phyloP scores from a whole-genome alignment of 306 rosid genomes.

The Coriaria nepalensis region DNA sequence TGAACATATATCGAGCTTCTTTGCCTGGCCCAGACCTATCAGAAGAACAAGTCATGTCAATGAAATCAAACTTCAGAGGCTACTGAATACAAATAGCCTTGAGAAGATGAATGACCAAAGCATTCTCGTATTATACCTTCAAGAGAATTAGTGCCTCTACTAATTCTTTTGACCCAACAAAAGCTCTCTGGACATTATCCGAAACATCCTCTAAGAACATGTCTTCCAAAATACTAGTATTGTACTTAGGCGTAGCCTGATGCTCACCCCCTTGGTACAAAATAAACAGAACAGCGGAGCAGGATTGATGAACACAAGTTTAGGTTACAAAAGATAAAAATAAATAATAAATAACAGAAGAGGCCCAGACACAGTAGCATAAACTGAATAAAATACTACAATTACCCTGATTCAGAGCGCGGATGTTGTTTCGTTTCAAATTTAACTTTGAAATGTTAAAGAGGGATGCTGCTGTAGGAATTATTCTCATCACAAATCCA shows the following conservation, averaged over 20 bases:
- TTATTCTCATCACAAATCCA: constrained; percentile 41
- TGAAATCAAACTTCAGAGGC: not conserved
- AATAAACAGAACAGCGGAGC: too few relatives aligned
- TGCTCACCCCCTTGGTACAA: constrained; percentile 32
- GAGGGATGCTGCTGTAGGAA: constrained; percentile 48
- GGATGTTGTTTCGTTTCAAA: constrained; percentile 58
- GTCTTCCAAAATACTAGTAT: constrained; percentile 84
- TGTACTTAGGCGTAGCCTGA: constrained; percentile 73
- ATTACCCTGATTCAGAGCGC: constrained; percentile 48
- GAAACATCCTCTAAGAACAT: constrained; percentile 49
- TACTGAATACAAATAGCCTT: not conserved
- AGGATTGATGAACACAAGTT: constrained; percentile 8
- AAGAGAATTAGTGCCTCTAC: constrained; percentile 53
- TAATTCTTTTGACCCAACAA: constrained; percentile 63
- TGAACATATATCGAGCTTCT: constrained; percentile 49
- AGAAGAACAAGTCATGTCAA: constrained; percentile 1
- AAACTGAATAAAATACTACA: constrained; percentile 13
- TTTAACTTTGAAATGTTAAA: constrained; percentile 47
- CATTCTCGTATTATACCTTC: constrained; percentile 41
- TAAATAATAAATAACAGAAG: too few relatives aligned
- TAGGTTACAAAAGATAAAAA: too few relatives aligned
- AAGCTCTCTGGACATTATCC: constrained; percentile 28
- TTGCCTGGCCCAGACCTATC: constrained; percentile 80
- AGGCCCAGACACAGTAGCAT: too few relatives aligned
- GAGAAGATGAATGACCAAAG: too few relatives aligned